Percentiles rank a stretch among this genome's conserved stretches.
phyloP scores from a whole-genome alignment of 257 asterid species.

The Echites panduratus region DNA sequence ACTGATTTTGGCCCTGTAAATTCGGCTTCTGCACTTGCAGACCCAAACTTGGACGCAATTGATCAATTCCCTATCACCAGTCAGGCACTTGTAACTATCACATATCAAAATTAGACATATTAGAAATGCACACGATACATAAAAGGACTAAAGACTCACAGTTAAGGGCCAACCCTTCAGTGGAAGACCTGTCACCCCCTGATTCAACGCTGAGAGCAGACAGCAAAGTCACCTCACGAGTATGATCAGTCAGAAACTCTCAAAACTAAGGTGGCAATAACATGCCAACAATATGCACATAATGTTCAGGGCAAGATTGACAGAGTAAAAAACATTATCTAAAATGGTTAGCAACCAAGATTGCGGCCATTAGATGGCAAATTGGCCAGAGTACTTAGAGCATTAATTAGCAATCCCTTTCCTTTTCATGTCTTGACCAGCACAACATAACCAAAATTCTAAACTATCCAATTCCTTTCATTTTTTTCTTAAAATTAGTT shows the following conservation, averaged over 20 bases:
- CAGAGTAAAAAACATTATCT: background rate
- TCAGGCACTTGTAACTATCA: constrained; percentile 11
- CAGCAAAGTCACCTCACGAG: background rate
- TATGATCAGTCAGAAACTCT: background rate
- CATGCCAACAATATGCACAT: background rate
- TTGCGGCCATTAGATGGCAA: background rate
- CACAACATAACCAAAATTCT: background rate
- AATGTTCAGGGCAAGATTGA: background rate
- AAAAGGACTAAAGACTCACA: constrained; percentile 42
- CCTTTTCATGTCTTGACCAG: background rate
- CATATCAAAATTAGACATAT: background rate
- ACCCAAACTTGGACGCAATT: constrained; percentile 78
- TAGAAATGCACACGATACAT: constrained; percentile 1
- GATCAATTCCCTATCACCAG: constrained; percentile 80
- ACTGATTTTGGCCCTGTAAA: constrained; percentile 74
- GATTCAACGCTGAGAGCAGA: constrained; percentile 62
- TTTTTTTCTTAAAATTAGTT: background rate
- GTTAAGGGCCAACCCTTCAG: constrained; percentile 99
- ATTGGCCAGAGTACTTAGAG: background rate
- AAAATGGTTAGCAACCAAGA: background rate
- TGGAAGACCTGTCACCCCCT: constrained; percentile 88
- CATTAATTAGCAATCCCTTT: background rate
- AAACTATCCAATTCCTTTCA: background rate
- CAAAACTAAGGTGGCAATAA: background rate
- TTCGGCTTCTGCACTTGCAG: constrained; percentile 90